These are phyloP conservation scores for Eutrema yunnanense DNA, from an alignment of 345 rosid species.

Conservation along the genomic window DNA sequence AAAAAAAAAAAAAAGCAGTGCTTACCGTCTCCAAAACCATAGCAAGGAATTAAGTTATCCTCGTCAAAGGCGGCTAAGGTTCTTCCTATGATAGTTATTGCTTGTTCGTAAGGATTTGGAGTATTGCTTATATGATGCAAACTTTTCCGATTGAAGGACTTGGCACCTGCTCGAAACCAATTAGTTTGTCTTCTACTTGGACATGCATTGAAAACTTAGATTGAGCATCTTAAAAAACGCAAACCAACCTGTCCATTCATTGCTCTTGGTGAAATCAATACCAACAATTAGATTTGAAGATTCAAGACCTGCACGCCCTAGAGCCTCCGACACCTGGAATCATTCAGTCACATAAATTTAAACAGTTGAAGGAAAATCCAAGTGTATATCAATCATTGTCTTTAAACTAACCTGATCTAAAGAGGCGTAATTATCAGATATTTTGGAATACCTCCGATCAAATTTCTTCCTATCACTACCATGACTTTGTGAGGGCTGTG, in stretches of 20 bases:
- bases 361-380: background rate
- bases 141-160: conserved; percentile 63
- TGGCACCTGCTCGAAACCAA: conserved; percentile 41
- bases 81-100: conserved; percentile 81
- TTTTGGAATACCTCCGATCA: conserved; percentile 71
- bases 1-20: background rate
- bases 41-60: conserved; percentile 93
- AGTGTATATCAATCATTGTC: background rate
- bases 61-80: conserved; percentile 85
- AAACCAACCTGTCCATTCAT: conserved; percentile 86
- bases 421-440: conserved; percentile 74
- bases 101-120: conserved; percentile 84
- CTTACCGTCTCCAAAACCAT: conserved; percentile 94
- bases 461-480: conserved; percentile 40
- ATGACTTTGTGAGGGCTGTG: conserved; percentile 25
- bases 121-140: conserved; percentile 69
- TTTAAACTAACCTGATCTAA: conserved; percentile 56
- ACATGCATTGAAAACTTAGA: background rate
- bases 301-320: conserved; percentile 82
- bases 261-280: conserved; percentile 96
- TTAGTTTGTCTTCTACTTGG: background rate
- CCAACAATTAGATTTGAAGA: conserved; percentile 98
- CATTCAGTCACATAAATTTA: background rate
- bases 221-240: background rate
- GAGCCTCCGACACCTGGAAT: conserved; percentile 69